A percentile compares a stretch with the other conserved stretches of the same genome.
These are phyloP conservation scores for Mrakia gelida DNA, from an alignment of 768 basidiomycete genomes.

Conservation along the genomic window DNA sequence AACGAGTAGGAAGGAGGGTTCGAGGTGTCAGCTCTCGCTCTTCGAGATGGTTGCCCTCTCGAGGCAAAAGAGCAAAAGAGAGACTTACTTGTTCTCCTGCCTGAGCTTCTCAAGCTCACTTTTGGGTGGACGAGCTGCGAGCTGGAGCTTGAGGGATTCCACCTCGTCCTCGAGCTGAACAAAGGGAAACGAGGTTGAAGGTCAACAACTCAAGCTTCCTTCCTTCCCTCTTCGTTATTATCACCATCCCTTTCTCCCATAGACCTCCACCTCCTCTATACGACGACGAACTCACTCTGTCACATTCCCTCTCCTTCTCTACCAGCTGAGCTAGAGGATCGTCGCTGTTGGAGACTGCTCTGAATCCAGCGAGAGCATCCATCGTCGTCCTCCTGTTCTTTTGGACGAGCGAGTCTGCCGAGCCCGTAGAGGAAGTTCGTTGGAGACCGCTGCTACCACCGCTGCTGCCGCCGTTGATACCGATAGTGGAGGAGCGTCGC, in stretches of 20 bases:
- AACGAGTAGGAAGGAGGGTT: background rate
- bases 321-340: background rate
- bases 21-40: background rate
- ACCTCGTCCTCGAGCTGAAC: constrained; percentile 10
- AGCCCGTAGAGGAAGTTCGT: background rate
- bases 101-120: background rate
- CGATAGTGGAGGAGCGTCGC: background rate
- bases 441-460: background rate
- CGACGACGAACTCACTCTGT: background rate
- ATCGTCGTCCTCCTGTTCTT: background rate
- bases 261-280: background rate
- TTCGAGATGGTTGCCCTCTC: background rate
- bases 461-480: background rate
- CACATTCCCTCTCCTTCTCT: background rate
- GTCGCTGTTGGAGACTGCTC: background rate
- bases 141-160: background rate
- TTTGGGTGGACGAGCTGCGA: background rate
- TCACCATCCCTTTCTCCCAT: background rate
- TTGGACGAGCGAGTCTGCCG: background rate
- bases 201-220: background rate
- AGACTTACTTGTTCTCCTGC: constrained; percentile 11
- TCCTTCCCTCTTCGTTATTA: background rate
- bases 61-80: too few species aligned
- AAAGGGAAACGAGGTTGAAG: background rate
- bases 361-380: background rate